These are phyloP conservation scores for Diaporthe eres DNA, from an alignment of 2,329 filamentous ascomycete species.

Conservation along the genomic window DNA sequence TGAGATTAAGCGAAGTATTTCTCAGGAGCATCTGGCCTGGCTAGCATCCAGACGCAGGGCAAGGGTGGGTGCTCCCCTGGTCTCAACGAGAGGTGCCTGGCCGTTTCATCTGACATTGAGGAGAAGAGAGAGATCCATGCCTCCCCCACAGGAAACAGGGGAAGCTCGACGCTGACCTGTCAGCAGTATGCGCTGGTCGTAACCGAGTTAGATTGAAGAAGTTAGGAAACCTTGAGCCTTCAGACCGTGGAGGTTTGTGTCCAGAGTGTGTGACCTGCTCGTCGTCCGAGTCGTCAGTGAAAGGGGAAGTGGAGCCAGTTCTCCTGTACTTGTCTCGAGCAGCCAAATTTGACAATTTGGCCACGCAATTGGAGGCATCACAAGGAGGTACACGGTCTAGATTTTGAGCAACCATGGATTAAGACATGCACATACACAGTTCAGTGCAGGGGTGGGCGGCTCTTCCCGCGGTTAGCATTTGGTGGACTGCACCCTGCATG, in stretches of 20 bases:
- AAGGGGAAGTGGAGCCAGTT: background rate
- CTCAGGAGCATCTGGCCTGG: background rate
- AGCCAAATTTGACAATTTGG: background rate
- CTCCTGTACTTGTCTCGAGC: background rate
- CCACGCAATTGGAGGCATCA: background rate
- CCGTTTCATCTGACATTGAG: background rate
- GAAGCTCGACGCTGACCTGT: background rate
- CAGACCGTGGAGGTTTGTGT: background rate
- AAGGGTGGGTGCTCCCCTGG: slow-evolving; percentile 2
- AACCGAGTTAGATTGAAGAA: background rate
- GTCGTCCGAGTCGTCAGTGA: background rate
- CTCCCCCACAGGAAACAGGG: slow-evolving; percentile 6
- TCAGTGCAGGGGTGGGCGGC: background rate
- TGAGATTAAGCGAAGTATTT: background rate
- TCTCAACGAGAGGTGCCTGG: background rate
- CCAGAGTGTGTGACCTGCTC: background rate
- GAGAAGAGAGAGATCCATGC: background rate
- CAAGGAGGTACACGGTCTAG: background rate
- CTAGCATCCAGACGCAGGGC: background rate
- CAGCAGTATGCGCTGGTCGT: background rate
- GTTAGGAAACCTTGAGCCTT: background rate
- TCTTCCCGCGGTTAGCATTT: background rate
- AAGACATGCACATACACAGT: background rate
- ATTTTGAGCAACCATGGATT: background rate
- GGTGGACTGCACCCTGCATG: background rate